These are phyloP conservation scores for Hericium alpestre DNA, from an alignment of 768 basidiomycete genomes.

Conservation along the genomic window DNA sequence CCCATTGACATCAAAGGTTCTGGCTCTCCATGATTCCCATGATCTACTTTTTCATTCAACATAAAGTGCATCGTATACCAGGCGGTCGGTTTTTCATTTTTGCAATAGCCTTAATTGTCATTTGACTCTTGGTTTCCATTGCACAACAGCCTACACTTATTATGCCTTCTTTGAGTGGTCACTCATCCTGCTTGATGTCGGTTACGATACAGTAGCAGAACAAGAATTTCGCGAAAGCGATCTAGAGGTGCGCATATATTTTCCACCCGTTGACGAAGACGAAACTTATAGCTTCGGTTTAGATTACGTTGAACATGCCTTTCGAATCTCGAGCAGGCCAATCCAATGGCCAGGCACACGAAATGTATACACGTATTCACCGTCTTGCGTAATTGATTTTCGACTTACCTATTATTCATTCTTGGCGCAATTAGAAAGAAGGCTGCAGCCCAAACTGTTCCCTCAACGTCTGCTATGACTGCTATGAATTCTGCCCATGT, in stretches of 20 bases:
- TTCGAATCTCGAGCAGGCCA: conserved; percentile 13
- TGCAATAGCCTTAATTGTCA: neutral
- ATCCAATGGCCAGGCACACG: conserved; percentile 13
- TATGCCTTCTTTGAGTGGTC: conserved; percentile 88
- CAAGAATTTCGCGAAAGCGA: conserved; percentile 46
- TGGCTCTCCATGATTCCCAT: conserved; percentile 61
- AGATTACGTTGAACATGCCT: conserved; percentile 21
- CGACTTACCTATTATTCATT: conserved; percentile 4
- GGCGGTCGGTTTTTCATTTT: conserved; percentile 44
- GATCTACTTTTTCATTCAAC: conserved; percentile 77
- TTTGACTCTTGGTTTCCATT: neutral
- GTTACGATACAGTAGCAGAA: conserved; percentile 59
- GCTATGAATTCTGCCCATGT: neutral
- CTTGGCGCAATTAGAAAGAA: neutral
- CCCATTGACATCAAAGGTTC: conserved; percentile 39
- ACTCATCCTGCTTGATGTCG: conserved; percentile 61
- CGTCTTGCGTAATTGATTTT: conserved; percentile 26
- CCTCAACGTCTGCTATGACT: neutral
- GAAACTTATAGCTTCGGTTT: neutral
- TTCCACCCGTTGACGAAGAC: neutral
- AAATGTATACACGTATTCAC: conserved; percentile 37
- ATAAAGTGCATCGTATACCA: conserved; percentile 68
- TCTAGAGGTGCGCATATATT: conserved; percentile 32
- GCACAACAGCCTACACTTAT: conserved; percentile 61
- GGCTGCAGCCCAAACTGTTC: neutral